A percentile compares a stretch with the other conserved stretches of the same genome.
Conservation (phyloP, 2,329 filamentous ascomycete species). For the Nemania diffusa region DNA sequence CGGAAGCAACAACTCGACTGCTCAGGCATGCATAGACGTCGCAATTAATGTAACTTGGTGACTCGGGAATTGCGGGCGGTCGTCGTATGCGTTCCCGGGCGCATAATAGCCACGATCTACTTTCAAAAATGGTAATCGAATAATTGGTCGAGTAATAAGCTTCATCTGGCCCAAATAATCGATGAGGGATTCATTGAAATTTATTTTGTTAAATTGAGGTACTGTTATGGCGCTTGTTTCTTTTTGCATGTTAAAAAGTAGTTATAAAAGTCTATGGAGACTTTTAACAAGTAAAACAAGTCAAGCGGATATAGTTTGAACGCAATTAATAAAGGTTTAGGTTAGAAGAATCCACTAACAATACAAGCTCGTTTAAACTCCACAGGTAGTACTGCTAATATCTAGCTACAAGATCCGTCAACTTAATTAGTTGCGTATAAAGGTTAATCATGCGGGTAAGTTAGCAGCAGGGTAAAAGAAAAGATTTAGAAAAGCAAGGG, state of each 20-base stretch:
- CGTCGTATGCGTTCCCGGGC: not conserved
- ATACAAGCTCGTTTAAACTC: too few relatives aligned
- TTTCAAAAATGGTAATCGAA: not conserved
- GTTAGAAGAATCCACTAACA: too few relatives aligned
- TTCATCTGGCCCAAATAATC: not conserved
- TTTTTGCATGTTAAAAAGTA: not conserved
- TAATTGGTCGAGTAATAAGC: not conserved
- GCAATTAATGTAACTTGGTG: not conserved
- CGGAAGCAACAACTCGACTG: not conserved
- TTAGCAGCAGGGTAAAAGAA: too few relatives aligned
- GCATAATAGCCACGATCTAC: not conserved
- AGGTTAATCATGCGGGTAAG: too few relatives aligned
- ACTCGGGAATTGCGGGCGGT: not conserved
- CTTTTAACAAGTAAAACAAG: too few relatives aligned
- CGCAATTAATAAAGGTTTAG: too few relatives aligned
- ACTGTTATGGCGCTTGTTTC: not conserved
- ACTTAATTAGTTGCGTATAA: too few relatives aligned
- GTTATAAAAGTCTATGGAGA: too few relatives aligned
- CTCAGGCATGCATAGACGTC: not conserved
- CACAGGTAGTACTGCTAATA: too few relatives aligned
- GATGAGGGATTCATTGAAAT: not conserved
- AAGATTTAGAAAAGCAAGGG: too few relatives aligned
- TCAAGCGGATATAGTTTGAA: too few relatives aligned
- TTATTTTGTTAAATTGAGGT: not conserved
- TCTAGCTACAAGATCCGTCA: too few relatives aligned